phyloP scores from a whole-genome alignment of 2,329 filamentous ascomycete genomes.

The Penicillium capsulatum region DNA sequence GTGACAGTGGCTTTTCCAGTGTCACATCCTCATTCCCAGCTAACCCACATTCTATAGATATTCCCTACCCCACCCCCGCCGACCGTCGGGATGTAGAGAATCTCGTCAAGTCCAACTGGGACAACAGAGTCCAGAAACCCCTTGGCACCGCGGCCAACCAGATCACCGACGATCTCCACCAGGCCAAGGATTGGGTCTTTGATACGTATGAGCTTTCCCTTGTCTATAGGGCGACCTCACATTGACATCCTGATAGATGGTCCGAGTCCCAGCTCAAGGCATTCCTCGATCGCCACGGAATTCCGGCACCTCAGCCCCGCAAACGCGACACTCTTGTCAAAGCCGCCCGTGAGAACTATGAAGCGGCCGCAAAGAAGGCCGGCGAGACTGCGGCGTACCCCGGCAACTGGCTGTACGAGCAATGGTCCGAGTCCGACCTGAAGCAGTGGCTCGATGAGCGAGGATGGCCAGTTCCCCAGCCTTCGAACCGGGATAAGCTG shows the following conservation, averaged over 20 bases:
- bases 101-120: constrained; percentile 87
- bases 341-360: constrained; percentile 75
- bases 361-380: constrained; percentile 66
- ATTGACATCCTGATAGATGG: constrained; percentile 56
- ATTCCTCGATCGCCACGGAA: constrained; percentile 82
- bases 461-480: constrained; percentile 81
- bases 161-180: constrained; percentile 65
- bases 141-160: constrained; percentile 78
- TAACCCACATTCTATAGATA: constrained; percentile 42
- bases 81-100: constrained; percentile 94
- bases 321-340: constrained; percentile 77
- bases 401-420: constrained; percentile 87
- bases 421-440: constrained; percentile 88
- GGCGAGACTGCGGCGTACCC: constrained; percentile 82
- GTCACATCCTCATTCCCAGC: background rate
- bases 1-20: background rate
- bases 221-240: background rate
- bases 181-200: constrained; percentile 85
- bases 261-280: constrained; percentile 88
- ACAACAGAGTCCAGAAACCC: constrained; percentile 65
- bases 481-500: constrained; percentile 76
- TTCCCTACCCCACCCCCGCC: constrained; percentile 83
- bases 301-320: constrained; percentile 83
- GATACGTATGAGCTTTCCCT: constrained; percentile 57
- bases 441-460: constrained; percentile 91